Evolutionary conservation across 2,329 filamentous ascomycete genomes (phyloP).

Genomic region (Pseudogymnoascus sp.): DNA sequence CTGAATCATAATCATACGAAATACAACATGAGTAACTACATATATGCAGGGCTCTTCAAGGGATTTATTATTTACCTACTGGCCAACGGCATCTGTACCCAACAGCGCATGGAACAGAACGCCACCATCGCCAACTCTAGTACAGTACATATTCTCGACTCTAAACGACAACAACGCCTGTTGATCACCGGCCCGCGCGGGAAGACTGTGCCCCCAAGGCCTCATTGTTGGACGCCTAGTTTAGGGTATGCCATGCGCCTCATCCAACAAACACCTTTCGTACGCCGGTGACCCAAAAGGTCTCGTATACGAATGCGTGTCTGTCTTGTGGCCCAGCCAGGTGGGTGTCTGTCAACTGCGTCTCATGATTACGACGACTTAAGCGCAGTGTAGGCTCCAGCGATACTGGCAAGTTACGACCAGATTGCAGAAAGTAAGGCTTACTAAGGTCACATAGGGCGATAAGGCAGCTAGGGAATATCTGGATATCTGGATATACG

Average conservation of each 20-base stretch:
- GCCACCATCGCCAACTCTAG: not conserved
- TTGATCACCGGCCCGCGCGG: not conserved
- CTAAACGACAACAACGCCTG: not conserved
- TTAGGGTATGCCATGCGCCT: not conserved
- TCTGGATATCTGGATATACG: not conserved
- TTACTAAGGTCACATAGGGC: not conserved
- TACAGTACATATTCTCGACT: not conserved
- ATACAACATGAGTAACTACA: not conserved
- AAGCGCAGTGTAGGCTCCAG: constrained; percentile 4
- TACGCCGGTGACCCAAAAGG: not conserved
- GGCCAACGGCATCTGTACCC: not conserved
- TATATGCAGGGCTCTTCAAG: not conserved
- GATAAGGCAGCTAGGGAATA: not conserved
- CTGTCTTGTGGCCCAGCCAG: not conserved
- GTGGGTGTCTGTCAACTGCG: not conserved
- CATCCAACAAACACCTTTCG: not conserved
- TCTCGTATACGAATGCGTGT: not conserved
- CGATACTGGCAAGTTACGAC: not conserved
- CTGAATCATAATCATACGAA: not conserved
- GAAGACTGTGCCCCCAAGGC: not conserved
- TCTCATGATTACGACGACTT: constrained; percentile 8
- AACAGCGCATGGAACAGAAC: not conserved
- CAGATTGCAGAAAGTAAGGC: not conserved
- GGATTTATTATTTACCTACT: constrained; percentile 1
- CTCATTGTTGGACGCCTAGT: not conserved